Percentiles rank a stretch among this genome's conserved stretches.
phyloP scores from a whole-genome alignment of 2,329 filamentous ascomycete species.

The Trichoderma simmonsii region DNA sequence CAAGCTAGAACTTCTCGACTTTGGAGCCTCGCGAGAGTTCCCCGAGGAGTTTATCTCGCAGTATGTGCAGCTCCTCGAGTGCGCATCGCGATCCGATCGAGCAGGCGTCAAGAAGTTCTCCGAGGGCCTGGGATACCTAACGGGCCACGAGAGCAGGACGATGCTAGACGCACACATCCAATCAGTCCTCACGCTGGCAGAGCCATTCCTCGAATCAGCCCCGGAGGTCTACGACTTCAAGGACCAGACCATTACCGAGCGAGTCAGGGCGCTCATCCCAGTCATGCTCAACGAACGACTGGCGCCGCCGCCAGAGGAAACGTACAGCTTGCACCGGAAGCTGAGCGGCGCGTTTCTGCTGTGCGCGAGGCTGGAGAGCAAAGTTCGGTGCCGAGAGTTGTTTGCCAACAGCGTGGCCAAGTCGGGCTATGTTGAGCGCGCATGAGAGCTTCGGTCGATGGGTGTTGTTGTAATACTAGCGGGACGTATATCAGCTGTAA shows the following conservation, averaged over 20 bases:
- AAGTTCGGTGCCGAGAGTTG: conserved; percentile 75
- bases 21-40: conserved; percentile 87
- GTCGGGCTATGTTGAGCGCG: conserved; percentile 30
- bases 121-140: conserved; percentile 81
- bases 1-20: conserved; percentile 88
- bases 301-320: conserved; percentile 92
- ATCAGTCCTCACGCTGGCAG: conserved; percentile 83
- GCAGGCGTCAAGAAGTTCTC: conserved; percentile 64
- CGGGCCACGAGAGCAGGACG: conserved; percentile 75
- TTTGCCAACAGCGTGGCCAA: conserved; percentile 59
- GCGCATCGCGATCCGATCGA: conserved; percentile 70
- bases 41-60: conserved; percentile 73
- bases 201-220: conserved; percentile 76
- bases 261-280: conserved; percentile 83
- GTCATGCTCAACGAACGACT: conserved; percentile 89
- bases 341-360: conserved; percentile 91
- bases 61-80: conserved; percentile 77
- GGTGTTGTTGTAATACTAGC: conserved; percentile 2
- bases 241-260: conserved; percentile 93
- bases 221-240: conserved; percentile 87
- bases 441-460: background rate
- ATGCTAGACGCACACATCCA: conserved; percentile 93
- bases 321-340: conserved; percentile 92
- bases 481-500: background rate
- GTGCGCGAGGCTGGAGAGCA: conserved; percentile 80